Evolutionary conservation across 192 early-diverging fungal genomes (phyloP).

Genomic region (Podila minutissima): DNA sequence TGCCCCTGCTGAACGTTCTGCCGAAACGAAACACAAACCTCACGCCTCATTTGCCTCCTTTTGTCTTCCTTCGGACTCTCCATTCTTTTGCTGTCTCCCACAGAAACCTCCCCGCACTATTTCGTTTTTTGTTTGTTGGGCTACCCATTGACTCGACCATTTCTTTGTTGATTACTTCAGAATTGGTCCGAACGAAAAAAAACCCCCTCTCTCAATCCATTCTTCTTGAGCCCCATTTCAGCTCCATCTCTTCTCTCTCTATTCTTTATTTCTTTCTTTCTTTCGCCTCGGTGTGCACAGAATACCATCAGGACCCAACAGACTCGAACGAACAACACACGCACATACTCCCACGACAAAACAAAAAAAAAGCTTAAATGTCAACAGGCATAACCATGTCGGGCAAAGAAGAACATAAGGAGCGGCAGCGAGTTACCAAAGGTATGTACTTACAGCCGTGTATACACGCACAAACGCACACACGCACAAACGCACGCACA

Average conservation of each 20-base stretch:
- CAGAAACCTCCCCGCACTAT: background rate
- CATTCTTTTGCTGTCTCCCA: background rate
- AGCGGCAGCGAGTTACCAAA: constrained; percentile 51
- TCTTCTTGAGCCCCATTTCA: background rate
- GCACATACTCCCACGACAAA: no score
- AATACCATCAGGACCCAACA: background rate
- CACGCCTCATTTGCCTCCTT: background rate
- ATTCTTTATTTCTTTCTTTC: no score
- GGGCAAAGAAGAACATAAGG: constrained; percentile 44
- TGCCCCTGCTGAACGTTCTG: no score
- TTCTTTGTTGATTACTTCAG: background rate
- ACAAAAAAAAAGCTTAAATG: no score
- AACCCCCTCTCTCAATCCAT: background rate
- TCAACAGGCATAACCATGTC: constrained; percentile 13
- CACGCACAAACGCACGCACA: background rate
- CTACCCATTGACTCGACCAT: background rate
- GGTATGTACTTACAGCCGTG: constrained; percentile 14
- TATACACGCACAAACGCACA: background rate
- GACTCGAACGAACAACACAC: no score
- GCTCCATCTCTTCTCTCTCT: no score
- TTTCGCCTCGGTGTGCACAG: background rate
- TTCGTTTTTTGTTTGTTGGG: background rate
- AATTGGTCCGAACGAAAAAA: no score
- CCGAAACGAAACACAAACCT: background rate
- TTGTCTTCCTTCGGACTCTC: background rate